Base-by-base conservation (phyloP, 1,284 basidiomycete species). In the Hymenochaete sp. region DNA sequence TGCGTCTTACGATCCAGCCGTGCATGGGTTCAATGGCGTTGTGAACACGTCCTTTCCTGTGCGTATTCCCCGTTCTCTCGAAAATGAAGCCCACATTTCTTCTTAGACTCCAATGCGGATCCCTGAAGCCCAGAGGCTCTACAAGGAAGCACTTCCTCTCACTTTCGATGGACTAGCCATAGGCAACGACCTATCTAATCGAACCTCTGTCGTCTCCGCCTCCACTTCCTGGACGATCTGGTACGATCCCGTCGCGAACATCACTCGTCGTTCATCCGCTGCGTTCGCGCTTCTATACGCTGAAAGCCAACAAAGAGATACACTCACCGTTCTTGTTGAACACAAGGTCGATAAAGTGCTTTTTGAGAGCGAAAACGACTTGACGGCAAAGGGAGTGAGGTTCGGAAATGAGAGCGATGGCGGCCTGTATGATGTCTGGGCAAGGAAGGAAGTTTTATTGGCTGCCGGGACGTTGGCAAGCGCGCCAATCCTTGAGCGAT, bases 211-310 rank as follows among this genome's bases (percentile, higher is more conserved):
- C 21, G 45, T 51, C 38, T 52, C 52, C 9, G 54, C 52, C 11
- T 56, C 55, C 3, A 55, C 52, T 40, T 52, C 55, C 2, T 57
- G 55, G 55, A 55, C 52, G 8, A 52, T 57, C 38, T 57, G 52
- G 52, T 53, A 50, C 43, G 51, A 56, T 37, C 45, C 50, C 9
- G 51, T 41, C 3, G 45, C 53, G 2, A 41, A 46, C 19, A 45
- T 48, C 16, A 54, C 50, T 10, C 50, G 57, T 16, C 64, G 67
- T 8, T 59, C 59, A 0, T 65, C 63, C 3, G 61, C 68, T 0
- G 66, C 66, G 7, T 60, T 63, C 2, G 66, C 66, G 1, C 67
- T 68, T 53, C 57, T 63, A 21, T 58, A 63, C 3, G 63, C 67
- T 0, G 52, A 63, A 5, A 55, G 59, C 38, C 44, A 54, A 14